Base-by-base conservation (phyloP, 1,284 basidiomycete species). In the Puccinia coronata region DNA sequence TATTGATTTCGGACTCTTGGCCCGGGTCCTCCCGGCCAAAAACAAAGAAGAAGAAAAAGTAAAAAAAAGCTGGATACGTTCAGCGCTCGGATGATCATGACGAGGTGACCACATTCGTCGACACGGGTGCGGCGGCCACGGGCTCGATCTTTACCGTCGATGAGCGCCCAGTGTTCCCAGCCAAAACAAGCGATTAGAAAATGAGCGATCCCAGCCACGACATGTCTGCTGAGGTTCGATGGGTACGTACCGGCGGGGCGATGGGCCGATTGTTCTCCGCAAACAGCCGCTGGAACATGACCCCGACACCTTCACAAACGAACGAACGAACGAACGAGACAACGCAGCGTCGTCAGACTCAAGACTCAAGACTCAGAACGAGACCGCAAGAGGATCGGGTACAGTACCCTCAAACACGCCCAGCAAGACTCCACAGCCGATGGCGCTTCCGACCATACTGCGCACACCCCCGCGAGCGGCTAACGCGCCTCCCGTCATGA, bases 401-500 rank as follows among this genome's bases (percentile, higher is more conserved):
- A 5, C 25, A 28, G 12, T 31, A 72, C 75, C 75, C 61, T 86
- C 85, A 59, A 86, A 98, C 36, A 98, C 96, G 84, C 96, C 96
- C 25, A 99, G 90, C 31, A 99, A 88, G 83, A 99, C 96, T 87
- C 95, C 97, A 86, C 96, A 98, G 71, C 95, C 95, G 80, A 99
- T 90, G 12, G 96, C 96, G 31, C 92, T 94, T 20, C 92, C 92
- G 67, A 98, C 88, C 23, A 95, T 95, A 49, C 93, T 92, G 87
- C 91, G 92, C 31, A 96, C 96, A 28, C 96, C 96, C 87, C 93
- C 95, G 97, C 96, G 91, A 82, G 94, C 91, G 76, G 97, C 97
- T 75, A 99, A 88, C 86, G 93, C 96, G 81, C 96, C 96, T 87
- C 97, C 97, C 39, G 96, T 98, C 90, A 97, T 90, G 89, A 99